A percentile compares a stretch with the other conserved stretches of the same genome.
phyloP scores from a whole-genome alignment of 345 rosid genomes.

The Geranium brycei region DNA sequence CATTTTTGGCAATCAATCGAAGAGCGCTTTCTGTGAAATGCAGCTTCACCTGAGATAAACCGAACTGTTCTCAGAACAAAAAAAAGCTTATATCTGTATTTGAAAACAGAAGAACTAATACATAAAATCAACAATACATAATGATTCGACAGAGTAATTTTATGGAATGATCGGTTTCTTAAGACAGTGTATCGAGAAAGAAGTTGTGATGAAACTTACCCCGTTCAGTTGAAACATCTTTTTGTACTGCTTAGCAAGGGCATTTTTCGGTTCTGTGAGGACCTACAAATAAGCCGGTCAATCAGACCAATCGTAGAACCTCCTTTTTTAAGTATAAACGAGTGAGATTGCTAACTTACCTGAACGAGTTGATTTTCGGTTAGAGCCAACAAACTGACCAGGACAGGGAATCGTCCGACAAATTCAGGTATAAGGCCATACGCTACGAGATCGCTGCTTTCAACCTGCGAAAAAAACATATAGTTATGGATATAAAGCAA shows the following conservation, averaged over 20 bases:
- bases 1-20: constrained; percentile 72
- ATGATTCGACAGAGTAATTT: no score
- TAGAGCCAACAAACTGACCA: constrained; percentile 87
- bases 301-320: neutral
- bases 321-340: no score
- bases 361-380: constrained; percentile 92
- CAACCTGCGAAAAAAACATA: constrained; percentile 48
- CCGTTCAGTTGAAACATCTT: constrained; percentile 89
- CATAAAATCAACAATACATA: no score
- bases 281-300: constrained; percentile 32
- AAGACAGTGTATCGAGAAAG: neutral
- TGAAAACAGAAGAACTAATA: neutral
- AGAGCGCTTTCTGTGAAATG: constrained; percentile 67
- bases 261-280: constrained; percentile 88
- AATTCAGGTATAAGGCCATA: constrained; percentile 98
- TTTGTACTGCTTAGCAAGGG: constrained; percentile 88
- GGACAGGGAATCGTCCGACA: constrained; percentile 95
- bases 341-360: constrained; percentile 27
- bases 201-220: constrained; percentile 32
- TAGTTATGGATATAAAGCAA: neutral
- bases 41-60: constrained; percentile 59
- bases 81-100: no score
- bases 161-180: no score
- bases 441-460: constrained; percentile 85
- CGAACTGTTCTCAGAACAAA: neutral